A percentile compares a stretch with the other conserved stretches of the same genome.
Conservation (phyloP, 257 asterid species). For the Nicotiana tabacum region DNA sequence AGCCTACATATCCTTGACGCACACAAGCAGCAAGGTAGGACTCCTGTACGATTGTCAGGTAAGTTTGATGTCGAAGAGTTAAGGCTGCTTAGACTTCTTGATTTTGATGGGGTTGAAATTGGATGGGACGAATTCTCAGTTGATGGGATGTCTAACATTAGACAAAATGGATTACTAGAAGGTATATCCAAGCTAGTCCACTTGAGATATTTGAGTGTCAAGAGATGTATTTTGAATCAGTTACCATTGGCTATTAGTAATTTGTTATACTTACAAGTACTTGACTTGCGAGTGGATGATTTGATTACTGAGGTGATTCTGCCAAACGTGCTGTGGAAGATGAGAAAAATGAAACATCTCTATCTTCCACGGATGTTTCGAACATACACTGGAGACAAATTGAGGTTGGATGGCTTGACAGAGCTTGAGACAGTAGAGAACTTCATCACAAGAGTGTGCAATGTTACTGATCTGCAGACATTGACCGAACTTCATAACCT, state of each 20-base stretch:
- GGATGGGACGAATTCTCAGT: not conserved
- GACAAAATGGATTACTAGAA: not conserved
- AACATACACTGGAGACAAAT: not conserved
- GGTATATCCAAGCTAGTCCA: constrained; percentile 8
- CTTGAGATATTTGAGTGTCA: constrained; percentile 17
- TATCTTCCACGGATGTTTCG: not conserved
- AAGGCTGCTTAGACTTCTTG: not conserved
- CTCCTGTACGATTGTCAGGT: not conserved
- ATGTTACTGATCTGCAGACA: not conserved
- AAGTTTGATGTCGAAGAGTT: not conserved
- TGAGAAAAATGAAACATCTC: constrained; percentile 8
- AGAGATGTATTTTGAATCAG: not conserved
- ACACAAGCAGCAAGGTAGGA: not conserved
- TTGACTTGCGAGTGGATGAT: constrained; percentile 8
- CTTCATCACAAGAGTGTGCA: not conserved
- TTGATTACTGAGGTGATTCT: rapidly evolving
- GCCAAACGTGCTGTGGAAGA: constrained; percentile 5
- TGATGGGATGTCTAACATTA: not conserved
- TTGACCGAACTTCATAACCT: constrained; percentile 7
- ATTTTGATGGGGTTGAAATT: not conserved
- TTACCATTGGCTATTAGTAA: constrained; percentile 17
- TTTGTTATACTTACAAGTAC: constrained; percentile 5
- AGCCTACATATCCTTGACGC: not conserved
- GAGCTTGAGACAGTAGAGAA: constrained; percentile 13
- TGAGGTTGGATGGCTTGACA: constrained; percentile 9